Conservation (phyloP, 2,329 filamentous ascomycete species). For the Aspergillus ruber region DNA sequence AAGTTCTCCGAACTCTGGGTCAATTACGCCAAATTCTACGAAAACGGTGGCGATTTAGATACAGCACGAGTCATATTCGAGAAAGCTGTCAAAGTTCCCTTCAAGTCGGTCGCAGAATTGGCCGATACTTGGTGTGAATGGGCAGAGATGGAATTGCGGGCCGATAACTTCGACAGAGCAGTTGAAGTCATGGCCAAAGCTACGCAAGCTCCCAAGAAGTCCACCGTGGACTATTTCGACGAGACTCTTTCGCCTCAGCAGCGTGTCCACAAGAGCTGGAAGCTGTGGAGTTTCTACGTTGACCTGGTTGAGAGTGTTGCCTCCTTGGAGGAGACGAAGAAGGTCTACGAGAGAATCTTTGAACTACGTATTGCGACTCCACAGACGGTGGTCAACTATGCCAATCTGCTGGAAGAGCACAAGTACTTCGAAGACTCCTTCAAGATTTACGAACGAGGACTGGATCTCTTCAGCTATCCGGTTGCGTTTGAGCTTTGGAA, state of each 20-base stretch:
- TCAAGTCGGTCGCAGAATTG: conserved; percentile 93
- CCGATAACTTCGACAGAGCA: conserved; percentile 92
- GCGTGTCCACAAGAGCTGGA: conserved; percentile 98
- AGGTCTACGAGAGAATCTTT: conserved; percentile 95
- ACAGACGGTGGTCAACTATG: conserved; percentile 97
- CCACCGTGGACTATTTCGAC: conserved; percentile 99
- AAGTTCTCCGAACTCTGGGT: conserved; percentile 93
- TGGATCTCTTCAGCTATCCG: conserved; percentile 97
- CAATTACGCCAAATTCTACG: conserved; percentile 96
- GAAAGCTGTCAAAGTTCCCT: conserved; percentile 95
- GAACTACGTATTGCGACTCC: conserved; percentile 96
- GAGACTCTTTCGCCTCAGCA: conserved; percentile 90
- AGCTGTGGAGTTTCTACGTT: conserved; percentile 98
- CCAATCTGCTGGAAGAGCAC: conserved; percentile 88
- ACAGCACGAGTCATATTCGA: conserved; percentile 92
- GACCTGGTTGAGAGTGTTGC: conserved; percentile 94
- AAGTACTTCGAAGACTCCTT: conserved; percentile 96
- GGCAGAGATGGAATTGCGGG: conserved; percentile 95
- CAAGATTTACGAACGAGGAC: conserved; percentile 91
- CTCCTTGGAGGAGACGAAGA: conserved; percentile 82
- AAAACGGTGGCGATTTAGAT: conserved; percentile 73
- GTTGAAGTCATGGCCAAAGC: conserved; percentile 96
- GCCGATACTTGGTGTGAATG: conserved; percentile 99
- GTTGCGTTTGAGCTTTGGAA: conserved; percentile 99
- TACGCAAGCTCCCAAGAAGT: conserved; percentile 90